Percentiles rank a stretch among this genome's conserved stretches.
phyloP scores from a whole-genome alignment of 2,329 filamentous ascomycete genomes.

The Corinectria fuckeliana region DNA sequence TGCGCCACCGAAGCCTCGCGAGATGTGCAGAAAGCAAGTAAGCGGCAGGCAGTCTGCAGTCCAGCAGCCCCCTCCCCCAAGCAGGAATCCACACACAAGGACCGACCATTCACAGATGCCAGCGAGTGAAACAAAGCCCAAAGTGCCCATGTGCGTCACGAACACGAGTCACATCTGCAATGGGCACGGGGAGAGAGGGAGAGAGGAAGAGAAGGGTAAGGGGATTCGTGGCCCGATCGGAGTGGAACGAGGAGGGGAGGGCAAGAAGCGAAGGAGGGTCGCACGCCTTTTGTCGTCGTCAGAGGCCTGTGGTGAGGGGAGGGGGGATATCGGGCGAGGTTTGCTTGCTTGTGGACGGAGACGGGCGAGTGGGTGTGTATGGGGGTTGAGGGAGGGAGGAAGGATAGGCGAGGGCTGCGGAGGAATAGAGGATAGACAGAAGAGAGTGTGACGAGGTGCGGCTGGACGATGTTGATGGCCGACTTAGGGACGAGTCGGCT shows the following conservation, averaged over 20 bases:
- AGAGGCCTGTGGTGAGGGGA: background rate
- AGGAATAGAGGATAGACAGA: background rate
- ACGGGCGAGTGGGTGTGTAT: too few species aligned
- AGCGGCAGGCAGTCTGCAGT: background rate
- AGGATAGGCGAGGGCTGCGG: background rate
- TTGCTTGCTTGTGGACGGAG: too few species aligned
- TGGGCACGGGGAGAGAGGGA: background rate
- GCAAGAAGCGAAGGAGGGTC: background rate
- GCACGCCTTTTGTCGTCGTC: background rate
- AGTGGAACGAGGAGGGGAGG: background rate
- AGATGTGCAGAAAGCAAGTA: background rate
- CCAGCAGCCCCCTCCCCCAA: background rate
- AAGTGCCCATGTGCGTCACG: background rate
- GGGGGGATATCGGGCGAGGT: background rate
- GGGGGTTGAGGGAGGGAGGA: background rate
- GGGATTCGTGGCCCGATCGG: background rate
- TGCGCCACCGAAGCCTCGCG: background rate
- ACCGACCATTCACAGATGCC: background rate
- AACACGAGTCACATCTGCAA: slow-evolving; percentile 1
- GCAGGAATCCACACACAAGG: background rate
- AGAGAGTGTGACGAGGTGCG: background rate
- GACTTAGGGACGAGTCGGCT: too few species aligned
- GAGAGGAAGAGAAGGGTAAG: background rate
- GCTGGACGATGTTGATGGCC: background rate
- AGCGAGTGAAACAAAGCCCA: slow-evolving; percentile 8